Percentiles rank a stretch among this genome's conserved stretches.
phyloP scores from a whole-genome alignment of 768 basidiomycete species.

The Clavulina sp. region DNA sequence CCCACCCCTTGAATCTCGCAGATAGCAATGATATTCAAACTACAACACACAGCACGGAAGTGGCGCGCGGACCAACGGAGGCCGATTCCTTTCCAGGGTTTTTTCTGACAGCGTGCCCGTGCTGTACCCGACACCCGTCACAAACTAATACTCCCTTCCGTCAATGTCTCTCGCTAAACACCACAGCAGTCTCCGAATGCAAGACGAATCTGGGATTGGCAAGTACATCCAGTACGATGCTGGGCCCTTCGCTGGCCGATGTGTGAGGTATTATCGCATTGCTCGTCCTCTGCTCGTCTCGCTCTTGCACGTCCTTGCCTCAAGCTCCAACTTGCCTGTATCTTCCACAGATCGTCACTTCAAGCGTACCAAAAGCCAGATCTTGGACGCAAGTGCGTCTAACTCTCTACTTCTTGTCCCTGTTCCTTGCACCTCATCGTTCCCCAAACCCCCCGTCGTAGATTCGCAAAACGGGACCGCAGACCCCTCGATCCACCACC shows the following conservation, averaged over 20 bases:
- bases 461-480: slow-evolving; percentile 33
- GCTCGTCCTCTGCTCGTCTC: not conserved
- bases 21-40: too few relatives aligned
- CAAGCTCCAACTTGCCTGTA: not conserved
- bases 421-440: slow-evolving; percentile 6
- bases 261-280: slow-evolving; percentile 11
- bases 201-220: slow-evolving; percentile 21
- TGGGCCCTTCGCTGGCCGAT: slow-evolving; percentile 45
- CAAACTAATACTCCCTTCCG: too few relatives aligned
- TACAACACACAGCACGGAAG: too few relatives aligned
- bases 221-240: slow-evolving; percentile 35
- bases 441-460: slow-evolving; percentile 8
- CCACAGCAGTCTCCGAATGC: slow-evolving; percentile 6
- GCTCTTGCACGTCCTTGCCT: too few relatives aligned
- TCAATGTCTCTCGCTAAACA: too few relatives aligned
- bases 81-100: too few relatives aligned
- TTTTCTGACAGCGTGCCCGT: too few relatives aligned
- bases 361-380: slow-evolving; percentile 34
- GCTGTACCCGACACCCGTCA: too few relatives aligned
- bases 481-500: slow-evolving; percentile 52
- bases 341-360: slow-evolving; percentile 25
- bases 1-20: too few relatives aligned
- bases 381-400: slow-evolving; percentile 43
- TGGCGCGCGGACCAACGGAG: too few relatives aligned
- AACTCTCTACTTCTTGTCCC: too few relatives aligned